phyloP scores from a whole-genome alignment of 2,329 filamentous ascomycete species.

The Gaeumannomyces tritici region DNA sequence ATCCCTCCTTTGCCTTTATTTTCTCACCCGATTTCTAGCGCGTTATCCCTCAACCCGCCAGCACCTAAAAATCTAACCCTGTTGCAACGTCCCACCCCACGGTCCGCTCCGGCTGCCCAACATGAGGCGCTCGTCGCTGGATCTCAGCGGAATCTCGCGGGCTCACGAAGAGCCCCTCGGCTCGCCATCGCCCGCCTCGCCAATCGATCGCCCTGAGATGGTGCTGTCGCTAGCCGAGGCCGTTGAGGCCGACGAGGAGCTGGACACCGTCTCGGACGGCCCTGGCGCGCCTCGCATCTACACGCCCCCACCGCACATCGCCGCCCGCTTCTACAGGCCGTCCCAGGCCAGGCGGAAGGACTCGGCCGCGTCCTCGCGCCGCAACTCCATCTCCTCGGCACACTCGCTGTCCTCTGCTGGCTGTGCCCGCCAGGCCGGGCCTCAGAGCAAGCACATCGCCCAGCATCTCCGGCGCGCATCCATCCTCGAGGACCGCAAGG shows the following conservation, averaged over 20 bases:
- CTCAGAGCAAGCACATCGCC: slow-evolving; percentile 68
- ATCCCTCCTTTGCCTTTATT: background rate
- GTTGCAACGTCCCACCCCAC: background rate
- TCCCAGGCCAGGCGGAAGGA: slow-evolving; percentile 60
- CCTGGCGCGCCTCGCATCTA: slow-evolving; percentile 27
- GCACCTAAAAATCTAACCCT: background rate
- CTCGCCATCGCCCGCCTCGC: slow-evolving; percentile 11
- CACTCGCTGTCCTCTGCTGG: slow-evolving; percentile 58
- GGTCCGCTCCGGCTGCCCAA: background rate
- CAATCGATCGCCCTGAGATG: slow-evolving; percentile 9
- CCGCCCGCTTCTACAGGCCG: slow-evolving; percentile 64
- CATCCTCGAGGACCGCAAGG: slow-evolving; percentile 72
- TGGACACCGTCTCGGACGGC: background rate
- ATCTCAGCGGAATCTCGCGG: slow-evolving; percentile 19
- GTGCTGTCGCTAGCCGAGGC: slow-evolving; percentile 12
- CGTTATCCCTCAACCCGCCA: background rate
- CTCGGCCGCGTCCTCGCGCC: slow-evolving; percentile 68
- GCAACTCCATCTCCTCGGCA: slow-evolving; percentile 69
- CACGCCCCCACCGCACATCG: slow-evolving; percentile 66
- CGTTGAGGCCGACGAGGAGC: slow-evolving; percentile 10
- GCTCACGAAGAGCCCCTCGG: slow-evolving; percentile 20
- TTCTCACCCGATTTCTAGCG: background rate
- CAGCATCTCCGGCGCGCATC: slow-evolving; percentile 72
- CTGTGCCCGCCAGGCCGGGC: slow-evolving; percentile 39
- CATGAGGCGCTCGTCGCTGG: slow-evolving; percentile 20